Evolutionary conservation across 352 stramenopile genomes (phyloP).

Genomic region (Halophytophthora batemanensis): DNA sequence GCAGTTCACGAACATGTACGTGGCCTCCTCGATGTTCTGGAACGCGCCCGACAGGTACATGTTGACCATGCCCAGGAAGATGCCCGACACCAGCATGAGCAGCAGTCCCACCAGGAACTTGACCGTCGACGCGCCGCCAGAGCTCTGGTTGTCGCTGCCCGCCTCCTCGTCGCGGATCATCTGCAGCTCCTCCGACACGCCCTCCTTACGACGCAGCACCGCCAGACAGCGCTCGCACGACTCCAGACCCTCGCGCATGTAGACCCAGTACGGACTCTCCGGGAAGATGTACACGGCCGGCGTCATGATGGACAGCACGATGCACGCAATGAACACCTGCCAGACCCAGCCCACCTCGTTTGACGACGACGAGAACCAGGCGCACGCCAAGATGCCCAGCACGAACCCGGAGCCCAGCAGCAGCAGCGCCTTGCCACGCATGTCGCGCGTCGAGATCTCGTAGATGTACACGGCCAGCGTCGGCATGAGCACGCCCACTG

Average conservation of each 20-base stretch:
- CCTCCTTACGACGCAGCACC: slow-evolving; percentile 74
- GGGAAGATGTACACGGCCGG: slow-evolving; percentile 83
- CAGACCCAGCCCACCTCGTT: slow-evolving; percentile 81
- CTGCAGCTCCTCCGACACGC: slow-evolving; percentile 67
- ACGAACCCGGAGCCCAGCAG: slow-evolving; percentile 72
- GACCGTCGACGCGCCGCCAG: slow-evolving; percentile 31
- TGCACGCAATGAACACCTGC: slow-evolving; percentile 78
- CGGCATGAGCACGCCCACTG: slow-evolving; percentile 65
- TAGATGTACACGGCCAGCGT: slow-evolving; percentile 84
- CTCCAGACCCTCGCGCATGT: slow-evolving; percentile 72
- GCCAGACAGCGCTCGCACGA: slow-evolving; percentile 68
- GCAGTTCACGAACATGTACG: slow-evolving; percentile 83
- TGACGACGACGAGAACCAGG: slow-evolving; percentile 69
- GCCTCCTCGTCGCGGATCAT: slow-evolving; percentile 76
- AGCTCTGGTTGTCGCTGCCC: slow-evolving; percentile 27
- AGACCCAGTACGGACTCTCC: slow-evolving; percentile 84
- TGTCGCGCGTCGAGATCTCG: slow-evolving; percentile 81
- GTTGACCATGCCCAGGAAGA: slow-evolving; percentile 65
- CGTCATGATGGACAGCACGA: slow-evolving; percentile 79
- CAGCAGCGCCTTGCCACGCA: slow-evolving; percentile 78
- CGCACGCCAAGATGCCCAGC: slow-evolving; percentile 51
- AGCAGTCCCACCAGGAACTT: slow-evolving; percentile 71
- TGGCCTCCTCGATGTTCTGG: slow-evolving; percentile 49
- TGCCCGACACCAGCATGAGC: slow-evolving; percentile 65
- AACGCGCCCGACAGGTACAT: slow-evolving; percentile 74